phyloP scores from a whole-genome alignment of 2,329 filamentous ascomycete genomes.

The Aspergillus hortae region DNA sequence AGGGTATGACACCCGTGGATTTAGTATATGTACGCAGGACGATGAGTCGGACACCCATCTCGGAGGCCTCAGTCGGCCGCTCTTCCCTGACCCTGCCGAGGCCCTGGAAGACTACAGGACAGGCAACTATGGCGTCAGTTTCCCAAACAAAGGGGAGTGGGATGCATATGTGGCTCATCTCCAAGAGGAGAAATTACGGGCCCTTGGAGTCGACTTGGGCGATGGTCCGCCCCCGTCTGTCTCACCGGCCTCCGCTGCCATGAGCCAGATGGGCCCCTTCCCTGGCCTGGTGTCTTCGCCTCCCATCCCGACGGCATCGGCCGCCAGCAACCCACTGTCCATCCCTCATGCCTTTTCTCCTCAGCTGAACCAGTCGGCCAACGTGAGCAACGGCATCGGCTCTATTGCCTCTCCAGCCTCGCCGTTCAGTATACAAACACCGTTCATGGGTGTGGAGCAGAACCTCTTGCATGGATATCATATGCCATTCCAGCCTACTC shows the following conservation, averaged over 20 bases:
- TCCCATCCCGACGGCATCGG: conserved; percentile 74
- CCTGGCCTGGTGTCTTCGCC: conserved; percentile 78
- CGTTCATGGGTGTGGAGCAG: conserved; percentile 56
- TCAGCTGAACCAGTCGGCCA: conserved; percentile 56
- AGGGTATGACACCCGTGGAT: conserved; percentile 43
- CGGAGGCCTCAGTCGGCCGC: conserved; percentile 42
- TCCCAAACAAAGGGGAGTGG: conserved; percentile 56
- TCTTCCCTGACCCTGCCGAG: conserved; percentile 42
- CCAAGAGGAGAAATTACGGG: conserved; percentile 86
- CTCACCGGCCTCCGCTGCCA: conserved; percentile 61
- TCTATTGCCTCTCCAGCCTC: conserved; percentile 71
- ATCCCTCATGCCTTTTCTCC: conserved; percentile 61
- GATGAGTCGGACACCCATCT: conserved; percentile 26
- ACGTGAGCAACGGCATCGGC: conserved; percentile 60
- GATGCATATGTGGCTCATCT: conserved; percentile 77
- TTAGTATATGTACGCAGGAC: conserved; percentile 31
- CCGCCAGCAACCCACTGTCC: conserved; percentile 65
- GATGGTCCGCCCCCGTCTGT: conserved; percentile 66
- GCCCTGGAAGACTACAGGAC: conserved; percentile 31
- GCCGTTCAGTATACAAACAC: conserved; percentile 56
- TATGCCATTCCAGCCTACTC: conserved; percentile 61
- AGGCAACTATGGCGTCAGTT: conserved; percentile 34
- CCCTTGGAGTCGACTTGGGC: conserved; percentile 79
- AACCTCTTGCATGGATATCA: conserved; percentile 66
- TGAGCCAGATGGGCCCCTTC: conserved; percentile 69